Evolutionary conservation across 2,329 filamentous ascomycete species (phyloP), one percentile per base, ranked within the genome.

Genomic region (Hymenoscyphus infarciens): DNA sequence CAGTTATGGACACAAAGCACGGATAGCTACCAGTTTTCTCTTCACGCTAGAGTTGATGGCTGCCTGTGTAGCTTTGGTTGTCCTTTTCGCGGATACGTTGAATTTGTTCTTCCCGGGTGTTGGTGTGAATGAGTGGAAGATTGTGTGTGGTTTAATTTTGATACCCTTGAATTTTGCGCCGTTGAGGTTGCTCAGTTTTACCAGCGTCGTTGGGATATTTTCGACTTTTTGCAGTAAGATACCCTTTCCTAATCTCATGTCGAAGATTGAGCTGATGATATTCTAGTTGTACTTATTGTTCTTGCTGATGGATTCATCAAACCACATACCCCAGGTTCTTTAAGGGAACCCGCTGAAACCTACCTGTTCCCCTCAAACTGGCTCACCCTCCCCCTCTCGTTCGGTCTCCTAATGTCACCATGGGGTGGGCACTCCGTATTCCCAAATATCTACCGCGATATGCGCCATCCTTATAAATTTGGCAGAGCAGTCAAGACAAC

Each of bases 71-170:
- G 94, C 94, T 2, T 82, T 97, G 3, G 85, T 96, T 35, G 91
- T 97, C 22, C 83, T 97, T n/a, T 98, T 98, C 75, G 91, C 91
- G 59, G 95, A 98, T 77, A 96, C 91, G 54, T 82, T 98, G 69
- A 80, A 91, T 70, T 83, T 91, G 15, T 78, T 98, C 22, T 85
- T 97, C 58, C 90, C 92, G 0, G 86, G 84, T 0, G 77, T 90
- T 66, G 86, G 83, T 56, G 78, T 90, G 5, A 82, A 85, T 0
- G 79, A 85, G 64, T 98, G 94, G 93, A 98, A 98, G 77, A 80
- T 94, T 35, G 76, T 96, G 33, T 96, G 92, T 74, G 88, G 91
- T 16, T 64, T 91, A 19, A 79, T 96, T 61, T 80, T 98, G 68
- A 80, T 96, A 63, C 90, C 92, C 13, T 80, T 98, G 59, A 92